Conservation (phyloP, 202 grass and related monocot species). For the Thinopyrum obtusiflorum region DNA sequence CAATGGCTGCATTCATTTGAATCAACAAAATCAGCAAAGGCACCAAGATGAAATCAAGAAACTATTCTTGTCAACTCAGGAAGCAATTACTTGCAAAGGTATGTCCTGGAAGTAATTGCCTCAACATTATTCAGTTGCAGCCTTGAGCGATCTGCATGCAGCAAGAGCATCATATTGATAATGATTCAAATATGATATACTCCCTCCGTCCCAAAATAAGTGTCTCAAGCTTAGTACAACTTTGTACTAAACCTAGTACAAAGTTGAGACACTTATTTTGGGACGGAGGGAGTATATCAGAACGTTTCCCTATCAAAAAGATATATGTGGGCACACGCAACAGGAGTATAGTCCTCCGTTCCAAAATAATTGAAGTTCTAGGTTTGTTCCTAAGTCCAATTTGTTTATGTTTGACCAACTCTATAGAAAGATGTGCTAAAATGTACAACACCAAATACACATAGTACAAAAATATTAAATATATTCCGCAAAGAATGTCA, state of each 20-base stretch:
- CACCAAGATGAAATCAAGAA: not conserved
- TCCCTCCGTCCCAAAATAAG: too few species aligned
- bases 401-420: too few species aligned
- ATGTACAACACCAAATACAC: too few species aligned
- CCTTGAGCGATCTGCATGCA: constrained; percentile 65
- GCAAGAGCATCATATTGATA: constrained; percentile 28
- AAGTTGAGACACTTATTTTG: too few species aligned
- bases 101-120: constrained; percentile 60
- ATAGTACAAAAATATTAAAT: too few species aligned
- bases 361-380: too few species aligned
- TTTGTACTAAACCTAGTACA: too few species aligned
- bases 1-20: constrained; percentile 72
- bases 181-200: not conserved
- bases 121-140: constrained; percentile 62
- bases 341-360: not conserved
- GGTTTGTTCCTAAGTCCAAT: too few species aligned
- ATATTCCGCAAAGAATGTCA: too few species aligned
- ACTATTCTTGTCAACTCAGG: not conserved
- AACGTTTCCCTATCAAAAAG: not conserved
- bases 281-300: too few species aligned
- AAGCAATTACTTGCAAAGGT: constrained; percentile 81
- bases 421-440: too few species aligned
- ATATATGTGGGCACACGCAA: not conserved
- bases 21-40: constrained; percentile 17
- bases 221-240: too few species aligned